Evolutionary conservation across 371 early-diverging fungal species (phyloP).

Genomic region (Mortierella sp.): DNA sequence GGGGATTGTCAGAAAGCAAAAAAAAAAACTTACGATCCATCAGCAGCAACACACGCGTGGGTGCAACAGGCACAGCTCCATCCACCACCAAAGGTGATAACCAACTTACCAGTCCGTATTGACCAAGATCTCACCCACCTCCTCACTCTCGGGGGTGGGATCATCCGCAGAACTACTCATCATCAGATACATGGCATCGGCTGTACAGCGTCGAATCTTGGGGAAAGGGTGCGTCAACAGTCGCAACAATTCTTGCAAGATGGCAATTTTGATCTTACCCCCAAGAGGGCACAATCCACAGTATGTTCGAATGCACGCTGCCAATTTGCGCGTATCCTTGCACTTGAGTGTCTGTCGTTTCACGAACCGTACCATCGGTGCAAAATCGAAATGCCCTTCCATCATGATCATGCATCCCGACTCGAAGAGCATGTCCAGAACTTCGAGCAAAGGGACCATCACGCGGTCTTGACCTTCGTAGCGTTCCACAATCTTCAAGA

Average conservation of each 20-base stretch:
- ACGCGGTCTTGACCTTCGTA: constrained; percentile 73
- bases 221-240: constrained; percentile 52
- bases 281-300: constrained; percentile 45
- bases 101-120: constrained; percentile 41
- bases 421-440: constrained; percentile 72
- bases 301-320: constrained; percentile 29
- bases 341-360: constrained; percentile 43
- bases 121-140: constrained; percentile 35
- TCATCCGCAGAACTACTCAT: constrained; percentile 34
- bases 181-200: constrained; percentile 55
- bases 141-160: constrained; percentile 33
- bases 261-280: constrained; percentile 45
- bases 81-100: too few relatives aligned
- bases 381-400: constrained; percentile 52
- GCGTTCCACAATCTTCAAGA: constrained; percentile 58
- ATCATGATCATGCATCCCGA: constrained; percentile 60
- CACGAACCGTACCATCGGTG: constrained; percentile 48
- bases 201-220: constrained; percentile 45
- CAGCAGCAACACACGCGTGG: neutral
- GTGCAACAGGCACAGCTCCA: too few relatives aligned
- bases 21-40: neutral
- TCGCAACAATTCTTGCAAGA: constrained; percentile 34
- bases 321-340: constrained; percentile 42
- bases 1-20: too few relatives aligned
- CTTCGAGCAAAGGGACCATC: constrained; percentile 72